Evolutionary conservation across 2,329 filamentous ascomycete genomes (phyloP).

Genomic region (Thielaviopsis populi): DNA sequence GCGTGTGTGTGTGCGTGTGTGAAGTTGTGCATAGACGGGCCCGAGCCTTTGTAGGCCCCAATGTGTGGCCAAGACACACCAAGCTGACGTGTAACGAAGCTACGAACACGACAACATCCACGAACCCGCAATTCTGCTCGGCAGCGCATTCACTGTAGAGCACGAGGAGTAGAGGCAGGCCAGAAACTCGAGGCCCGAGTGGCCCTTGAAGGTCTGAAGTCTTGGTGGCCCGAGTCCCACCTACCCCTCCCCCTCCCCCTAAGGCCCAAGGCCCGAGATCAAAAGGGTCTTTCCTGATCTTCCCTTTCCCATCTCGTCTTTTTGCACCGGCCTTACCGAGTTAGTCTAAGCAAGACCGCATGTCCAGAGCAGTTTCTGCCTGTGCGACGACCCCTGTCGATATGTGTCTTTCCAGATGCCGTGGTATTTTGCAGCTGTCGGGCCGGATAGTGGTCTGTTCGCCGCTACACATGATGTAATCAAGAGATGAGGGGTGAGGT

Average conservation of each 20-base stretch:
- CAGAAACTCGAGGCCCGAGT: not conserved
- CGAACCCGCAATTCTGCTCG: slow-evolving; percentile 66
- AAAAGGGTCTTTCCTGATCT: not conserved
- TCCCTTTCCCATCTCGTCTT: not conserved
- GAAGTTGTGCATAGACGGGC: too few species aligned
- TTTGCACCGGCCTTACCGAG: not conserved
- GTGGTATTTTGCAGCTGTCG: not conserved
- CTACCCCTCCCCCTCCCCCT: too few species aligned
- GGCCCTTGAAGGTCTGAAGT: too few species aligned
- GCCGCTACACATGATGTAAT: not conserved
- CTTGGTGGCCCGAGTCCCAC: too few species aligned
- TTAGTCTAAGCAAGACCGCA: not conserved
- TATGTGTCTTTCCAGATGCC: not conserved
- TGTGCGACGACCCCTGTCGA: not conserved
- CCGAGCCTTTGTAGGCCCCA: too few species aligned
- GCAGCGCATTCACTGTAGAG: slow-evolving; percentile 50
- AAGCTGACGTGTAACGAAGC: slow-evolving; percentile 26
- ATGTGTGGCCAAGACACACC: not conserved
- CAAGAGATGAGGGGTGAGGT: not conserved
- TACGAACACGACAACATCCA: slow-evolving; percentile 68
- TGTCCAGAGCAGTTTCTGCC: not conserved
- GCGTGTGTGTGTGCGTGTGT: slow-evolving; percentile 18
- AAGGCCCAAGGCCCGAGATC: not conserved
- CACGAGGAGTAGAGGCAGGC: not conserved
- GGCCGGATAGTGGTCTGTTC: not conserved